phyloP scores from a whole-genome alignment of 1,284 basidiomycete species.

The Fistulinella cinereoalba region DNA sequence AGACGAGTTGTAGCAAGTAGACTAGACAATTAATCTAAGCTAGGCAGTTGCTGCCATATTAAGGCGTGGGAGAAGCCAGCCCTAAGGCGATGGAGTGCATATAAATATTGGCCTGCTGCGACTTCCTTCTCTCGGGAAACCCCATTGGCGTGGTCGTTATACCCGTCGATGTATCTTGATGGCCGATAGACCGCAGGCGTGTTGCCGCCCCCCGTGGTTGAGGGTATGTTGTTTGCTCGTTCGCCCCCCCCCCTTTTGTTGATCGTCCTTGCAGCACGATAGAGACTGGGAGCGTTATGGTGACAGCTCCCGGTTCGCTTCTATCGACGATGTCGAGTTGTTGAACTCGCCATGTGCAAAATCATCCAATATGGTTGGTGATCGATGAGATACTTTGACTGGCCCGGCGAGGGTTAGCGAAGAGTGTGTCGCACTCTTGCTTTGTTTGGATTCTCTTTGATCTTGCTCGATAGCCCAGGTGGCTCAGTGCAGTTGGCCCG shows the following conservation, averaged over 20 bases:
- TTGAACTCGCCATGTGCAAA: conserved; percentile 2
- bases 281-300: conserved; percentile 20
- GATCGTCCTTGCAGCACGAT: no score
- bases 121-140: conserved; percentile 26
- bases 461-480: conserved; percentile 10
- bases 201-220: conserved; percentile 27
- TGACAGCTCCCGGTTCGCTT: conserved; percentile 6
- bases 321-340: conserved; percentile 14
- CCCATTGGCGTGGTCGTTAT: conserved; percentile 30
- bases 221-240: conserved; percentile 13
- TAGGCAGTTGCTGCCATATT: conserved; percentile 9
- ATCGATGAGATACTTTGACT: conserved; percentile 25
- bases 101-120: conserved; percentile 14
- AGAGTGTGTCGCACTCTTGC: conserved; percentile 13
- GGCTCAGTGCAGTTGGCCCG: conserved; percentile 8
- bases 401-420: conserved; percentile 25
- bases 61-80: conserved; percentile 29
- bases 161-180: no score
- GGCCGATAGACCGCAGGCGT: no score
- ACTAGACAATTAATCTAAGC: neutral
- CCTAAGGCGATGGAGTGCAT: conserved; percentile 20
- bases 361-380: conserved; percentile 8
- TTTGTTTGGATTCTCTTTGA: conserved; percentile 1
- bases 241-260: no score
- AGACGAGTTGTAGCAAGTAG: conserved; percentile 28